Evolutionary conservation across 2,329 filamentous ascomycete genomes (phyloP).

Genomic region (Aphanoascus verrucosus): DNA sequence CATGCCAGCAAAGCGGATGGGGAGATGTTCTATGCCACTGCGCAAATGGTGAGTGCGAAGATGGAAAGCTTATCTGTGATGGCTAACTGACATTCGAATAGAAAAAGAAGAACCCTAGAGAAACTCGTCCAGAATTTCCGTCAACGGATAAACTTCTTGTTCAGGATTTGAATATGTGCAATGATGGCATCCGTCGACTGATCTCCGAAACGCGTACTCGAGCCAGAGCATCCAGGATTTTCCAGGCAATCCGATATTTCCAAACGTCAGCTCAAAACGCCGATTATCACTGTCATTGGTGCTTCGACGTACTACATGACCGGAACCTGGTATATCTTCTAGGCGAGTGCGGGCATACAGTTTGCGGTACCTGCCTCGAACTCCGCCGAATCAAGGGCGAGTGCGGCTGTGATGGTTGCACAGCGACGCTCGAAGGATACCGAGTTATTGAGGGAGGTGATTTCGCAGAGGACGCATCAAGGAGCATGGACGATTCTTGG

Average conservation of each 20-base stretch:
- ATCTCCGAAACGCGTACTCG: slow-evolving; percentile 26
- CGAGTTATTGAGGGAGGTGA: slow-evolving; percentile 34
- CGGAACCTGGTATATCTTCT: slow-evolving; percentile 33
- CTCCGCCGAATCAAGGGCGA: slow-evolving; percentile 20
- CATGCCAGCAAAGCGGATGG: slow-evolving; percentile 22
- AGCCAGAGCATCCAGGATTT: slow-evolving; percentile 26
- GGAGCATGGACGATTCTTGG: slow-evolving; percentile 15
- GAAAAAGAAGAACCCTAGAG: slow-evolving; percentile 8
- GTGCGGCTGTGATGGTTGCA: slow-evolving; percentile 36
- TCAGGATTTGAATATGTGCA: slow-evolving; percentile 18
- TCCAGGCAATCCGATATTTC: slow-evolving; percentile 24
- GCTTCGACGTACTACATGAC: slow-evolving; percentile 21
- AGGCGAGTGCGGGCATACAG: slow-evolving; percentile 42
- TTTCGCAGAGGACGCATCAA: slow-evolving; percentile 25
- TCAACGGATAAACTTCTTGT: slow-evolving; percentile 14
- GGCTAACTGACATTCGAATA: neutral
- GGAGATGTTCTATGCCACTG: slow-evolving; percentile 21
- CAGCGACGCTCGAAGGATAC: slow-evolving; percentile 27
- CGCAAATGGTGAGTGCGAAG: slow-evolving; percentile 10
- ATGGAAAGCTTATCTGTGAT: neutral
- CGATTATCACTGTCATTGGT: slow-evolving; percentile 25
- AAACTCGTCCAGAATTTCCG: slow-evolving; percentile 12
- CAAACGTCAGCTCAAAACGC: slow-evolving; percentile 17
- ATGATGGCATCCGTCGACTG: slow-evolving; percentile 20
- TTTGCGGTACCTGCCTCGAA: slow-evolving; percentile 37